Percentiles rank a stretch among this genome's conserved stretches.
Conservation (phyloP, 179 eudicot species). For the Carnegiea gigantea region DNA sequence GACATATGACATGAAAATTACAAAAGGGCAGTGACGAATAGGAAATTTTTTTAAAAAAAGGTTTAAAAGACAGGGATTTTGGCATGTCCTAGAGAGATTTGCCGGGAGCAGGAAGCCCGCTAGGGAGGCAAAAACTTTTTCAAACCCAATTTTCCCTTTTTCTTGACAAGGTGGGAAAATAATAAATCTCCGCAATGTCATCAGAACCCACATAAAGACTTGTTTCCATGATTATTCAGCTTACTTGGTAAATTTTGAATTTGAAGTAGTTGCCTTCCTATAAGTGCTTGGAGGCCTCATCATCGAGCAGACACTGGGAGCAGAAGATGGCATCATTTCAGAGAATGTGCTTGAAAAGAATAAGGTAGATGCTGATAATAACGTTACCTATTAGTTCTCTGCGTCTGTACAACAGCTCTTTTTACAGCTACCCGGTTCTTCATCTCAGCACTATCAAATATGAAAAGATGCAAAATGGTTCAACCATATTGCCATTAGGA, state of each 20-base stretch:
- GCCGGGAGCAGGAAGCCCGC: not conserved
- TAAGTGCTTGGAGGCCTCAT: constrained; percentile 22
- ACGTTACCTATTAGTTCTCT: constrained; percentile 29
- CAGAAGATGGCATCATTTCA: constrained; percentile 6
- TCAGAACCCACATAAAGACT: not conserved
- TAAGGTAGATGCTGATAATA: not conserved
- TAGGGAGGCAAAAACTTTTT: not conserved
- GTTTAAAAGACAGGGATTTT: not conserved
- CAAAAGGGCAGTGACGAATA: not conserved
- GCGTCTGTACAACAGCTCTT: constrained; percentile 42
- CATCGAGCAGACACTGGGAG: constrained; percentile 18
- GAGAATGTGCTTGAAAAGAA: not conserved
- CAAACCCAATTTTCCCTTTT: not conserved
- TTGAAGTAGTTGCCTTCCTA: constrained; percentile 18
- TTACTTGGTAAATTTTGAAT: constrained; percentile 27
- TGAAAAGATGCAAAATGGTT: not conserved
- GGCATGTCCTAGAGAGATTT: not conserved
- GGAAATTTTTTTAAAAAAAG: too few species aligned
- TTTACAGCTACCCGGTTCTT: constrained; percentile 59
- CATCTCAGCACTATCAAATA: constrained; percentile 47
- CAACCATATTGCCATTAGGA: not conserved
- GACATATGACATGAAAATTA: not conserved
- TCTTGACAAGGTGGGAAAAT: not conserved
- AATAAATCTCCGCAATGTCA: not conserved
- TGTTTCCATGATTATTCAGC: constrained; percentile 12